Base-by-base conservation (phyloP, 208 protist genomes). In the Leishmania martiniquensis region DNA sequence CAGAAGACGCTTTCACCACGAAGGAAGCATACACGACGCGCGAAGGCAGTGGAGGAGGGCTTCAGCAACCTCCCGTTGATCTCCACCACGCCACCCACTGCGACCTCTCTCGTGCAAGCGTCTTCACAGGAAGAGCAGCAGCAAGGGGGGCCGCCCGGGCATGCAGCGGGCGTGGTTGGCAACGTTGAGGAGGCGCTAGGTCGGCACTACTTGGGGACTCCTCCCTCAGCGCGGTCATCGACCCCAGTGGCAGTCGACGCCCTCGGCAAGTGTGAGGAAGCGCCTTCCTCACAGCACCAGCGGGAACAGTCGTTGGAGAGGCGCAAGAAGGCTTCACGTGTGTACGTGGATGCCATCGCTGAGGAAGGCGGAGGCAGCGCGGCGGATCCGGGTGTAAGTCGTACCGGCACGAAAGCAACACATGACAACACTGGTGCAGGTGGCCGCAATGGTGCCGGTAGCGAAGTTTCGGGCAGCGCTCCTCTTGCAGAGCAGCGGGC, bases 111-210 rank as follows among this genome's bases (percentile, higher is more conserved):
- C n/a, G 49, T n/a, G 15, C 47, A 74, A 57, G 51, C 22, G 45
- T 57, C 49, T 22, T 15, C 52, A 74, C 49, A 7, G 29, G 9
- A 59, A 74, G 66, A 70, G 65, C 65, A 49, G 69, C 69, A 74
- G 69, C 47, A 74, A 49, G 44, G 42, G 22, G 37, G 49, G 12
- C 55, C 51, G 1, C 37, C 37, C 29, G 12, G 22, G 65, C 65
- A 29, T 51, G 3, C 20, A 25, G 72, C 34, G 1, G 55, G 75
- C 29, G 57, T 78, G 0, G 72, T 83, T 10, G 78, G 73, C 5
- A 73, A 78, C 25, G 78, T 75, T 34, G 73, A 83, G 66, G 49
- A 45, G 20, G 68, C 73, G 42, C 59, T 66, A 25, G 73, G 44
- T 2, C 73, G 78, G 25, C 52, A 72, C 5, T 52, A 71, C 37